Percentiles rank a stretch among this genome's conserved stretches.
Evolutionary conservation across 2,329 filamentous ascomycete genomes (phyloP).

Genomic region (Xylaria arbuscula): DNA sequence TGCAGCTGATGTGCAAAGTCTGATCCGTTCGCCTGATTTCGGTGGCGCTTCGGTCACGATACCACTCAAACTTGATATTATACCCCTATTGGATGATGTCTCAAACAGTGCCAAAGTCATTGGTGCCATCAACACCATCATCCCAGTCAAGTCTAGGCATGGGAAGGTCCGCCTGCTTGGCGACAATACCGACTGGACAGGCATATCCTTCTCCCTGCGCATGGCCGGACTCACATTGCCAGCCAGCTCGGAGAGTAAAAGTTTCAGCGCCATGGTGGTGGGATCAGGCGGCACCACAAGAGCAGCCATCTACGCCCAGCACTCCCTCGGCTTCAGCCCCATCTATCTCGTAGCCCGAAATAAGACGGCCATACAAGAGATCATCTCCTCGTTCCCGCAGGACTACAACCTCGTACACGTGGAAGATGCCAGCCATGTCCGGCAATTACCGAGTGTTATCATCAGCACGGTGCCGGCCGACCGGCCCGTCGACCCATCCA

Average conservation of each 20-base stretch:
- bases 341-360: constrained; percentile 90
- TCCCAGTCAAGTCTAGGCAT: constrained; percentile 63
- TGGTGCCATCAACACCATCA: constrained; percentile 94
- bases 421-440: constrained; percentile 59
- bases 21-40: constrained; percentile 79
- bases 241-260: constrained; percentile 45
- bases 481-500: constrained; percentile 77
- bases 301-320: constrained; percentile 88
- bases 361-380: constrained; percentile 70
- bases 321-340: constrained; percentile 83
- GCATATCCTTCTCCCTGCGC: constrained; percentile 84
- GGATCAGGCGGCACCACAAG: constrained; percentile 93
- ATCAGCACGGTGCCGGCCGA: constrained; percentile 94
- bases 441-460: constrained; percentile 73
- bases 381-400: constrained; percentile 78
- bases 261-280: constrained; percentile 78
- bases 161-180: constrained; percentile 72
- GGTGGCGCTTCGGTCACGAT: constrained; percentile 97
- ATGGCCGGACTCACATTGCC: constrained; percentile 69
- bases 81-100: constrained; percentile 81
- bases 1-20: constrained; percentile 67
- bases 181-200: constrained; percentile 95
- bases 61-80: constrained; percentile 90
- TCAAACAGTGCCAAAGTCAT: constrained; percentile 83
- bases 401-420: constrained; percentile 76